A percentile compares a stretch with the other conserved stretches of the same genome.
phyloP scores from a whole-genome alignment of 202 grass and related monocot species.

The Musa balbisiana region DNA sequence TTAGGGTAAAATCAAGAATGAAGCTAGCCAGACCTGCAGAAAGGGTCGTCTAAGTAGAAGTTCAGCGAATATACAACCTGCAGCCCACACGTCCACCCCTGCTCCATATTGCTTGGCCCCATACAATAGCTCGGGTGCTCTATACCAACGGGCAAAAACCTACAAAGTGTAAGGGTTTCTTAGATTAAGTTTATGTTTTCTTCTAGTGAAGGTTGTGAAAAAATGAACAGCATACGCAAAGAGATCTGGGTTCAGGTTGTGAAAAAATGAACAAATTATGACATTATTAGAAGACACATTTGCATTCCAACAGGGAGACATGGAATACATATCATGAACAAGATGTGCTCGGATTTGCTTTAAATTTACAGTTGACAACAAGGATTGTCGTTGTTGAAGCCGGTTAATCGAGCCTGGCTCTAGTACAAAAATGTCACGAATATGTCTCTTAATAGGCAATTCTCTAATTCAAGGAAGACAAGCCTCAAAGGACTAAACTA shows the following conservation, averaged over 20 bases:
- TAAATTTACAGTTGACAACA: too few relatives aligned
- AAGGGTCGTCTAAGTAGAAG: slow-evolving; percentile 81
- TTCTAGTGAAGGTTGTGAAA: background rate
- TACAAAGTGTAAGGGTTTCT: slow-evolving; percentile 27
- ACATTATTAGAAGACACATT: too few relatives aligned
- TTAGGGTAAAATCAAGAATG: slow-evolving; percentile 8
- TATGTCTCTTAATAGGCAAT: too few relatives aligned
- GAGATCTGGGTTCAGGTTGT: background rate
- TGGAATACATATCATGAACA: too few relatives aligned
- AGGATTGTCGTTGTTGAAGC: too few relatives aligned
- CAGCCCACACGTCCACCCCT: slow-evolving; percentile 91
- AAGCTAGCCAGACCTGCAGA: slow-evolving; percentile 44
- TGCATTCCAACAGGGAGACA: too few relatives aligned
- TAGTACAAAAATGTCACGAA: too few relatives aligned
- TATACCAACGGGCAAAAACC: slow-evolving; percentile 99
- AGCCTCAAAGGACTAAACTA: too few relatives aligned
- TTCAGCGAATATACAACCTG: slow-evolving; percentile 97
- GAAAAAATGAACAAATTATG: too few relatives aligned
- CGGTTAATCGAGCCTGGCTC: too few relatives aligned
- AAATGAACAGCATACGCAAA: slow-evolving; percentile 12
- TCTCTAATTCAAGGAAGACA: too few relatives aligned
- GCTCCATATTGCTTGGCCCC: slow-evolving; percentile 95
- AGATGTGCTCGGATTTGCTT: too few relatives aligned
- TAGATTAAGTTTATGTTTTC: background rate
- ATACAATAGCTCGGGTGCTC: slow-evolving; percentile 94